Percentiles rank a stretch among this genome's conserved stretches.
Evolutionary conservation across 257 asterid genomes (phyloP).

Genomic region (Coffea canephora): DNA sequence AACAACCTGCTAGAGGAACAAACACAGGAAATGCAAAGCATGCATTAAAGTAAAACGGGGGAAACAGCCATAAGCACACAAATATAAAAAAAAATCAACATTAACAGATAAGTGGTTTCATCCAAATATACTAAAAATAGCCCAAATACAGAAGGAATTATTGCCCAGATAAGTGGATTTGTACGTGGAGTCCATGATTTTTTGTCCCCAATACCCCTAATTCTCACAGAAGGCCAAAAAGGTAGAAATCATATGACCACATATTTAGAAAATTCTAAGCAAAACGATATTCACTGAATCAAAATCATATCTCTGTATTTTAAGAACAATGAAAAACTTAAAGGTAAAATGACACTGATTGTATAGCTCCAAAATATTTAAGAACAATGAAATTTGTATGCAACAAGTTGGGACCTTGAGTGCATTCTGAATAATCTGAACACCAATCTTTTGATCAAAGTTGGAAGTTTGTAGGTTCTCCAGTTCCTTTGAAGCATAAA

Average conservation of each 20-base stretch:
- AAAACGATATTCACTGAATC: background rate
- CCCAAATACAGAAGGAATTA: background rate
- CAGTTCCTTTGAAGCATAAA: conserved; percentile 47
- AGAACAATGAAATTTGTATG: background rate
- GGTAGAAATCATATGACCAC: background rate
- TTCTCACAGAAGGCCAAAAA: background rate
- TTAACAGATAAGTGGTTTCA: background rate
- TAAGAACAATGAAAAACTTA: background rate
- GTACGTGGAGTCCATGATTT: background rate
- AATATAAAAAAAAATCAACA: background rate
- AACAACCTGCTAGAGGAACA: background rate
- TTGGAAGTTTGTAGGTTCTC: conserved; percentile 39
- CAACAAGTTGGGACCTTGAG: conserved; percentile 32
- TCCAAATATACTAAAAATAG: background rate
- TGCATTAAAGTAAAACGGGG: background rate
- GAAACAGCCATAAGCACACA: background rate
- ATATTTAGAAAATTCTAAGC: background rate
- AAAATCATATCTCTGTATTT: background rate
- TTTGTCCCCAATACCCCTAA: background rate
- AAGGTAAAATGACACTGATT: background rate
- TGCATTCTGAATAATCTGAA: conserved; percentile 49
- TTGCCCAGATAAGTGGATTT: background rate
- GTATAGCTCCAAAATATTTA: background rate
- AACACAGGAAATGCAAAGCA: background rate
- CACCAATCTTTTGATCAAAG: conserved; percentile 49